phyloP scores from a whole-genome alignment of 352 stramenopile species.

The Phytophthora quininea region DNA sequence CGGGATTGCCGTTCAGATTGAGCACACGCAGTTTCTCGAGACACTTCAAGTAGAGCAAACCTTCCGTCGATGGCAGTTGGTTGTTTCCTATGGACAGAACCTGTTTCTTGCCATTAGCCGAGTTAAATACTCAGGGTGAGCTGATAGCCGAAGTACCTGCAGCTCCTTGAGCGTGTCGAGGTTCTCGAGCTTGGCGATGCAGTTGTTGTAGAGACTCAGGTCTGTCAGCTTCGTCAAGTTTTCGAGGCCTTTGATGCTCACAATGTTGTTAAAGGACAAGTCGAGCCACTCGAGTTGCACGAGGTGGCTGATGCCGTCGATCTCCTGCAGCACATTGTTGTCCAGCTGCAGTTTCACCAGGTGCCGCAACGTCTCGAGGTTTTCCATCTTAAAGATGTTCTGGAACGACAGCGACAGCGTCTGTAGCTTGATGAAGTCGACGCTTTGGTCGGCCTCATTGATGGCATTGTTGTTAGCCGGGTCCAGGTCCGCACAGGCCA shows the following conservation, averaged over 20 bases:
- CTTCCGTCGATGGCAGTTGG: conserved; percentile 76
- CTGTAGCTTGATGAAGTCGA: conserved; percentile 79
- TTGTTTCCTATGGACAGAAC: conserved; percentile 95
- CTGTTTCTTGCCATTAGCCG: conserved; percentile 12
- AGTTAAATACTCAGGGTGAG: too few relatives aligned
- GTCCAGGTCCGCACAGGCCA: conserved; percentile 64
- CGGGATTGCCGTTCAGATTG: conserved; percentile 93
- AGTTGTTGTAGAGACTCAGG: conserved; percentile 94
- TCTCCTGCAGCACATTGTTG: conserved; percentile 95
- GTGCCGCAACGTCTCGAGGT: conserved; percentile 90
- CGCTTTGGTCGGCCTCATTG: conserved; percentile 60
- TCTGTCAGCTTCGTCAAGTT: conserved; percentile 91
- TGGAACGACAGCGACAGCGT: conserved; percentile 92
- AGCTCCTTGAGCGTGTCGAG: conserved; percentile 89
- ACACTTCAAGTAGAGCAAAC: conserved; percentile 76
- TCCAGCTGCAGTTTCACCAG: conserved; percentile 93
- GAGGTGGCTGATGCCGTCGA: conserved; percentile 87
- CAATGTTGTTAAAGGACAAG: conserved; percentile 96
- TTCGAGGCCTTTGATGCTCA: conserved; percentile 90
- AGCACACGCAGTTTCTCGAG: conserved; percentile 91
- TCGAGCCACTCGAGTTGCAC: conserved; percentile 93
- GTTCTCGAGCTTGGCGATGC: conserved; percentile 92
- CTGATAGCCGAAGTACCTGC: conserved; percentile 43
- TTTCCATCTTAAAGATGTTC: conserved; percentile 95
- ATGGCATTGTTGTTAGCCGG: conserved; percentile 74